A percentile compares a stretch with the other conserved stretches of the same genome.
Conservation (phyloP, 2,329 filamentous ascomycete species). For the Knufia fluminis region DNA sequence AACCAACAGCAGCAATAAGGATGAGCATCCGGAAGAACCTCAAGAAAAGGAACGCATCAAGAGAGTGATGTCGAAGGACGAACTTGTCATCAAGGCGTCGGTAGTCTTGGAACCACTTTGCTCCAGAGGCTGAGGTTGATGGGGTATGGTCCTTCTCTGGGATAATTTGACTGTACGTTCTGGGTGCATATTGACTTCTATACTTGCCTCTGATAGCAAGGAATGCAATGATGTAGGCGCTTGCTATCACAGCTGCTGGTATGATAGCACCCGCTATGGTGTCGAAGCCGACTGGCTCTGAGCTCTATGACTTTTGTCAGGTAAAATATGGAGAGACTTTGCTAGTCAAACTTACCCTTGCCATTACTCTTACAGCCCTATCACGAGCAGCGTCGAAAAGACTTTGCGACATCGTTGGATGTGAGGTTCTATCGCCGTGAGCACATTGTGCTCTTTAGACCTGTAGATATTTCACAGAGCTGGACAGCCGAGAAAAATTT, state of each 20-base stretch:
- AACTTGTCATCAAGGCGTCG: conserved; percentile 59
- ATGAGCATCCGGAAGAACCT: conserved; percentile 74
- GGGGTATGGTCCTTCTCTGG: conserved; percentile 25
- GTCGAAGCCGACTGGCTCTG: conserved; percentile 38
- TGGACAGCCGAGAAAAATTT: not conserved
- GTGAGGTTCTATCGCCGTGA: not conserved
- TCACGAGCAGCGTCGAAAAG: not conserved
- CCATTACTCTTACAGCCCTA: not conserved
- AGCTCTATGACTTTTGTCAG: not conserved
- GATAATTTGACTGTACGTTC: conserved; percentile 26
- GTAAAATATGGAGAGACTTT: not conserved
- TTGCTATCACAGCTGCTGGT: conserved; percentile 37
- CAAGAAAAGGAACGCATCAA: conserved; percentile 86
- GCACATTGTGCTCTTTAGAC: not conserved
- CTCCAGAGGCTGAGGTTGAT: conserved; percentile 15
- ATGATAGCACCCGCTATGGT: conserved; percentile 41
- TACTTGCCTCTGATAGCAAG: conserved; percentile 38
- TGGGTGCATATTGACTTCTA: conserved; percentile 39
- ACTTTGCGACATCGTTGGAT: not conserved
- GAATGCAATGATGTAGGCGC: conserved; percentile 37
- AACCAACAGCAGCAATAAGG: conserved; percentile 71
- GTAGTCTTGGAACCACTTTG: conserved; percentile 32
- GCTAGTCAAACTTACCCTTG: not conserved
- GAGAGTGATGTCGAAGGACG: conserved; percentile 79
- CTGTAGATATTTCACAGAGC: not conserved